Evolutionary conservation across 306 rosid species (phyloP), one percentile per base, ranked within the genome.

Genomic region (Arachis hypogaea): DNA sequence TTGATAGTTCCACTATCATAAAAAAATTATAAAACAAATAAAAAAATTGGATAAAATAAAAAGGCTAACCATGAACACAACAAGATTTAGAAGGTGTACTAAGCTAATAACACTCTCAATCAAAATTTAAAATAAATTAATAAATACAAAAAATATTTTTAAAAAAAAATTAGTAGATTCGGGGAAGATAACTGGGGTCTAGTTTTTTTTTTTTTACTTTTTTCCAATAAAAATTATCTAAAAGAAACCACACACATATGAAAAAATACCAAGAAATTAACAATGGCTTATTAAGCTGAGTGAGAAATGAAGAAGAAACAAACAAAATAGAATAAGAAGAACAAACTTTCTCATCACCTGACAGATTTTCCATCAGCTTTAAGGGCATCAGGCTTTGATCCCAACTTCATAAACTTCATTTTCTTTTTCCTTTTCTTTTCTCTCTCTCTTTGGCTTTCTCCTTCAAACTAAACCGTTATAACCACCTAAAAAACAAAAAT

Each of bases 371-470:
- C 99, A 58, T 92, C 90, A 22, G 92, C 86, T 76, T 86, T 96
- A 84, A 95, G 83, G 10, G 87, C 88, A 82, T 90, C 99, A 66
- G 97, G 96, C 83, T 95, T 95, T 10, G 96, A 92, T 51, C 99
- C 99, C 70, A 95, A 51, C 87, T 92, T 95, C 99, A 95, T 95
- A 76, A 90, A 95, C 98, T 95, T 95, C 99, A 95, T 94, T 59
- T 84, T 78, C 6, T 1, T 56, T 49, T 44, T 11, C 9, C 12
- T 11, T 14, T 9, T 14, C 16, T 49, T 49, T 49, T 11, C 18
- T 9, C 0, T 46, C 52, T 10, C 52, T 47, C 11, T 49, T 11
- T 11, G 0, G 5, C 18, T 33, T 3, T 9, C 57, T 52, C 45
- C n/a, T 63, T 64, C 12, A 52, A 68, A 43, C 36, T 10, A 60